Conservation (phyloP, 2,329 filamentous ascomycete genomes). For the Sporothrix sp. region DNA sequence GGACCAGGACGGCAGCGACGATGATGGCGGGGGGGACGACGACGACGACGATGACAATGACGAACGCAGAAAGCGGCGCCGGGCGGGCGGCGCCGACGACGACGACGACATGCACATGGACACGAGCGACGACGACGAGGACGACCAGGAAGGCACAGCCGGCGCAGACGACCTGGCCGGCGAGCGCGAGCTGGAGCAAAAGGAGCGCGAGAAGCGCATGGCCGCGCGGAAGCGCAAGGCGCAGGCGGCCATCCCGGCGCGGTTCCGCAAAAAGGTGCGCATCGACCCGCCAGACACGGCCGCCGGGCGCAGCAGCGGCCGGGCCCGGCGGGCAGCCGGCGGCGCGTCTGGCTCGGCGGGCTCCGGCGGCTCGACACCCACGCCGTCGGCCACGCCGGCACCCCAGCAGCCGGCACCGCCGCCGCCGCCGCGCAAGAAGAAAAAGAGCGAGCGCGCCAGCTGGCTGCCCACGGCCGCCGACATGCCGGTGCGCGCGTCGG, state of each 20-base stretch:
- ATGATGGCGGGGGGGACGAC: slow-evolving; percentile 59
- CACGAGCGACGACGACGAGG: slow-evolving; percentile 75
- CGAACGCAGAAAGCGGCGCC: slow-evolving; percentile 26
- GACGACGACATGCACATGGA: slow-evolving; percentile 73
- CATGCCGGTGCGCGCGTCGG: slow-evolving; percentile 48
- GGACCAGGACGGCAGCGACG: slow-evolving; percentile 60
- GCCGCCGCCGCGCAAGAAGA: slow-evolving; percentile 44
- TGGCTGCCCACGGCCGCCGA: slow-evolving; percentile 48
- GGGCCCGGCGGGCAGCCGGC: slow-evolving; percentile 22
- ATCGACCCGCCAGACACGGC: slow-evolving; percentile 42
- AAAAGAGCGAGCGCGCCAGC: slow-evolving; percentile 50
- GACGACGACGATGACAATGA: slow-evolving; percentile 30
- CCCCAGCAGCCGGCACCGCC: slow-evolving; percentile 26
- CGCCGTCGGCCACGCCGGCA: slow-evolving; percentile 27
- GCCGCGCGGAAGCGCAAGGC: slow-evolving; percentile 72
- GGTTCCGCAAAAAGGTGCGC: slow-evolving; percentile 66
- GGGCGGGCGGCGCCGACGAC: slow-evolving; percentile 31
- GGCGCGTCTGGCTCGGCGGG: slow-evolving; percentile 22
- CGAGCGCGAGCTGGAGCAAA: slow-evolving; percentile 74
- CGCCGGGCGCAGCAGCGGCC: slow-evolving; percentile 19
- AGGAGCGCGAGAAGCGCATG: slow-evolving; percentile 57
- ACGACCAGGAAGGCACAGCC: slow-evolving; percentile 49
- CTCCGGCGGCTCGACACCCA: slow-evolving; percentile 7
- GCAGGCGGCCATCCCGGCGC: slow-evolving; percentile 61
- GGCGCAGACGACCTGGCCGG: slow-evolving; percentile 61